These are phyloP conservation scores for Solanum pinnatisectum DNA, from an alignment of 257 asterid genomes.

Conservation along the genomic window DNA sequence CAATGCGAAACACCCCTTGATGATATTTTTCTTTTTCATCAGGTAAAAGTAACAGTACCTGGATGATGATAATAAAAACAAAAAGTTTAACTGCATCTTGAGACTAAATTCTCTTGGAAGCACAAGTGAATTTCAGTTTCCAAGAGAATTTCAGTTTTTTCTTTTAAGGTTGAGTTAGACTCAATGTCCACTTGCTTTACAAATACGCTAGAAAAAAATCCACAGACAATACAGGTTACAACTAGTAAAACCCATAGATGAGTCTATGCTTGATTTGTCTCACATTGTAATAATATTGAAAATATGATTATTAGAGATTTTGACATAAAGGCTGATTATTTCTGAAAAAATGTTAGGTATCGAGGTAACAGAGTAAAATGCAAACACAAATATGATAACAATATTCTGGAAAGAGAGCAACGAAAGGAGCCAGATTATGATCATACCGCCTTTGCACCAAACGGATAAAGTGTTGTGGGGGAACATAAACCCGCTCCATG, in stretches of 20 bases:
- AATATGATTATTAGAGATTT: neutral
- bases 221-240: neutral
- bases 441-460: slow-evolving; percentile 83
- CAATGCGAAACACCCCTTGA: neutral
- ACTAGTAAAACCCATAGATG: neutral
- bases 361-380: neutral
- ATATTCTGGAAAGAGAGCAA: neutral
- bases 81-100: neutral
- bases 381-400: neutral
- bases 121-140: neutral
- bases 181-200: neutral
- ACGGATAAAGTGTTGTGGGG: slow-evolving; percentile 17
- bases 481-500: slow-evolving; percentile 31
- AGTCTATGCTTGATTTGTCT: neutral
- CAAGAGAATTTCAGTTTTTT: neutral
- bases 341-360: neutral
- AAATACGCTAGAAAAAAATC: neutral
- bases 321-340: neutral
- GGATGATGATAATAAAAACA: neutral
- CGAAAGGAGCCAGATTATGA: neutral
- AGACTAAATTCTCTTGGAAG: neutral
- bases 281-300: neutral
- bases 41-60: neutral
- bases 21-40: neutral
- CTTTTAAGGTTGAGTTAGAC: neutral